Evolutionary conservation across 1,139 yeast species (phyloP), one percentile per base, ranked within the genome.

Genomic region (Pichia sp.): DNA sequence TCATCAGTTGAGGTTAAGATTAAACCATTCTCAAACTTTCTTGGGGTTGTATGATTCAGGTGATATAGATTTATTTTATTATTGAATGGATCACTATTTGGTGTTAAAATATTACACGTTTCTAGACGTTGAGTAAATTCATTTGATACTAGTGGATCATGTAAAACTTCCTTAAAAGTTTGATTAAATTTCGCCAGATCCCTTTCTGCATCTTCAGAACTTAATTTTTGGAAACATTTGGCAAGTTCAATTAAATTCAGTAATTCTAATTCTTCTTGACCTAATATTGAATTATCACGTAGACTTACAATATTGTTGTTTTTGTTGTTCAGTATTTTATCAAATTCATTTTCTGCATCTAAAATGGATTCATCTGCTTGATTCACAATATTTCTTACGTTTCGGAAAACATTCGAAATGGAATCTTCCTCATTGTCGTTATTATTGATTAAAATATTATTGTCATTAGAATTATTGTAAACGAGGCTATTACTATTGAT

Each of bases 1-100:
- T 92, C 98, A 62, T 90, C 97, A 54, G 87, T 95, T 52, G 88
- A 77, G 1, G 97, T 96, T 12, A 88, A 77, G 18, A 89, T 76
- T 24, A 83, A 81, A 1, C 96, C 95, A 49, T 82, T 78, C 30
- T 82, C 74, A 61, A 87, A 86, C 44, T 71, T 73, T 52, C 96
- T 72, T 7, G 89, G 90, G 1, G 70, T 65, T 3, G 71, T 62
- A 41, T 45, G 51, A 35, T 32, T 30, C 15, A 45, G 27, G 11
- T 42, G 47, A 37, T 26, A 42, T 32, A 35, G 20, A 25, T 25
- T 34, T 39, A 39, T 36, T 16, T 40, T 22, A 42, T 37, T 24
- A 29, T 45, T 44, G 20, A 45, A 40, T 16, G 39, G 29, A 16
- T 48, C 46, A 15, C 29, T 23, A n/a, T 40, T 16, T 7, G 50